phyloP scores from a whole-genome alignment of 805 yeast genomes.

The Suhomyces sp. region DNA sequence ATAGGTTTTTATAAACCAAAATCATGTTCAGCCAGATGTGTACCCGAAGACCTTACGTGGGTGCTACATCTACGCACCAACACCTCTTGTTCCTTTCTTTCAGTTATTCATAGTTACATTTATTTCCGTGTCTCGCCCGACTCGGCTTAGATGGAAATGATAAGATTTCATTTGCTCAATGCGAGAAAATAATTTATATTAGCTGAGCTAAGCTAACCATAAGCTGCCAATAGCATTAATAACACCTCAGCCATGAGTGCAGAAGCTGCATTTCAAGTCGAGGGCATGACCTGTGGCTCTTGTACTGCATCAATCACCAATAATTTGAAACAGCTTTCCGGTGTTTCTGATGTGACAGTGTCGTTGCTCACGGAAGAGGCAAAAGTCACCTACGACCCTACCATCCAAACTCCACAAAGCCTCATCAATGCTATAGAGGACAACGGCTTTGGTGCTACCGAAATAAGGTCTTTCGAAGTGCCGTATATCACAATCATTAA shows the following conservation, averaged over 20 bases:
- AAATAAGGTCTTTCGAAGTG: neutral
- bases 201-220: neutral
- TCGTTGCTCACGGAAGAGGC: conserved; percentile 30
- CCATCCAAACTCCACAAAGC: conserved; percentile 4
- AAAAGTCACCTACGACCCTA: conserved; percentile 17
- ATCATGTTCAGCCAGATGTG: neutral
- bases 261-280: conserved; percentile 9
- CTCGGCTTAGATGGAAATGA: conserved; percentile 6
- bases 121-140: neutral
- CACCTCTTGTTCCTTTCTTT: neutral
- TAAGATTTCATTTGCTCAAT: conserved; percentile 1
- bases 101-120: neutral
- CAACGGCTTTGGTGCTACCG: conserved; percentile 60
- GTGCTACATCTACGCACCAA: neutral
- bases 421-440: conserved; percentile 17
- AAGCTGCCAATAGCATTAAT: neutral
- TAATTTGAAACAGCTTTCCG: conserved; percentile 13
- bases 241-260: neutral
- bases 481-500: conserved; percentile 7
- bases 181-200: neutral
- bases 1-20: neutral
- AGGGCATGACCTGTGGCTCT: conserved; percentile 29
- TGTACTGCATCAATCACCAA: conserved; percentile 23
- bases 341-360: conserved; percentile 17
- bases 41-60: neutral